These are phyloP conservation scores for Peniophora sp. DNA, from an alignment of 1,284 basidiomycete species.

Conservation along the genomic window DNA sequence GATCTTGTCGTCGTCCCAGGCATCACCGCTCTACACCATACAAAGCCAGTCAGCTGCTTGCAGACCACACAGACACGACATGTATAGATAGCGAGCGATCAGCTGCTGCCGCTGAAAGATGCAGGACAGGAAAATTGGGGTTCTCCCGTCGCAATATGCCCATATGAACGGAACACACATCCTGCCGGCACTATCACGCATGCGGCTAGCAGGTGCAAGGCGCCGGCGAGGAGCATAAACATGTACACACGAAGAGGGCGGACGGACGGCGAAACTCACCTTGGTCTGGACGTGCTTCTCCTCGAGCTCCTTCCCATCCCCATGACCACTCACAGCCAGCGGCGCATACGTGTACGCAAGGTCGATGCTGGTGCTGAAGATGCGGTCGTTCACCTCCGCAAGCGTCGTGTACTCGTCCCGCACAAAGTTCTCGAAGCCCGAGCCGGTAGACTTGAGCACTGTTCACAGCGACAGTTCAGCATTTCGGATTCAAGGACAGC, in stretches of 20 bases:
- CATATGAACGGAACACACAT: too few relatives aligned
- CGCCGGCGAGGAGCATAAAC: background rate
- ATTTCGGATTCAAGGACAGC: background rate
- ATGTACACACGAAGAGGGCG: too few relatives aligned
- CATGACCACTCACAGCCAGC: constrained; percentile 36
- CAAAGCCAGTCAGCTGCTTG: background rate
- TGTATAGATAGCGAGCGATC: too few relatives aligned
- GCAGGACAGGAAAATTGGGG: too few relatives aligned
- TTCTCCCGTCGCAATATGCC: too few relatives aligned
- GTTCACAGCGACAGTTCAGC: constrained; percentile 2
- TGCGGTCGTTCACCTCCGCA: constrained; percentile 73
- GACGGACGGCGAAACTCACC: constrained; percentile 1
- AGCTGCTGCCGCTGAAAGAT: too few relatives aligned
- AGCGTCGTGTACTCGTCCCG: constrained; percentile 89
- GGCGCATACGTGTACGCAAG: constrained; percentile 58
- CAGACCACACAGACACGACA: background rate
- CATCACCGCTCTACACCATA: constrained; percentile 29
- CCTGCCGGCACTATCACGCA: too few relatives aligned
- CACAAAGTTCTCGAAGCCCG: constrained; percentile 78
- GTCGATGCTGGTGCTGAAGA: constrained; percentile 82
- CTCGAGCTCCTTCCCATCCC: constrained; percentile 39
- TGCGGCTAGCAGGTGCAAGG: constrained; percentile 6
- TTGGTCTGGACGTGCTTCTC: constrained; percentile 9
- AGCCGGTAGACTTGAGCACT: constrained; percentile 90
- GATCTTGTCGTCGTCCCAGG: constrained; percentile 58